Evolutionary conservation across 1,284 basidiomycete species (phyloP).

Genomic region (Puccinia horiana): DNA sequence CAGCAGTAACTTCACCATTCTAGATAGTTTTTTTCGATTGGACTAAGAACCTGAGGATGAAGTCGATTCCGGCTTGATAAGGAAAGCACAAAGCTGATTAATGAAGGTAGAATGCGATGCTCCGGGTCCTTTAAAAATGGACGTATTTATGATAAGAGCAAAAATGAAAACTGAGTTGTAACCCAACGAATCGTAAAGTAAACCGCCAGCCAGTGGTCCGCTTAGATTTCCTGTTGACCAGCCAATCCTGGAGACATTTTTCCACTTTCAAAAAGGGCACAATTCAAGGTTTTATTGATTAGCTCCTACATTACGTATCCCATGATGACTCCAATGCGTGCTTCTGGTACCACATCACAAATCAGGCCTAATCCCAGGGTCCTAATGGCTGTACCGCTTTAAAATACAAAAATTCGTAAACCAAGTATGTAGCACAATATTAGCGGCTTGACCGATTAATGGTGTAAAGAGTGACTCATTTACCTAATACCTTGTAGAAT

Average conservation of each 20-base stretch:
- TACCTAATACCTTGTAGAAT: constrained; percentile 41
- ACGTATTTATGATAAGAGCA: constrained; percentile 27
- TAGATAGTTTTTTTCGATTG: constrained; percentile 24
- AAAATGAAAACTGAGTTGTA: constrained; percentile 40
- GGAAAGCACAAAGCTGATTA: not conserved
- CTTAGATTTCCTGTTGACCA: constrained; percentile 35
- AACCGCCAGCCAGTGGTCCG: constrained; percentile 36
- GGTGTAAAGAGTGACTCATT: not conserved
- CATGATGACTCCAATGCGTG: constrained; percentile 15
- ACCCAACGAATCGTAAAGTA: constrained; percentile 32
- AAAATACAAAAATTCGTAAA: not conserved
- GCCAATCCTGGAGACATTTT: constrained; percentile 28
- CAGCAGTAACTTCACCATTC: not conserved
- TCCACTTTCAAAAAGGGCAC: not conserved
- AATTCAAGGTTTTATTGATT: not conserved
- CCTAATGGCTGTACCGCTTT: constrained; percentile 37
- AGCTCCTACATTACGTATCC: constrained; percentile 43
- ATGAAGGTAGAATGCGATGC: not conserved
- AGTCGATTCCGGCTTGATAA: constrained; percentile 25
- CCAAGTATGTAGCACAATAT: not conserved
- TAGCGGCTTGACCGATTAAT: not conserved
- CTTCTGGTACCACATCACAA: constrained; percentile 38
- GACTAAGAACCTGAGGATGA: constrained; percentile 22
- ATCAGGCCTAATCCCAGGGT: constrained; percentile 42
- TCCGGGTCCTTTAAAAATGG: not conserved